Evolutionary conservation across 208 protist species (phyloP).

Genomic region (Crithidia sp.): DNA sequence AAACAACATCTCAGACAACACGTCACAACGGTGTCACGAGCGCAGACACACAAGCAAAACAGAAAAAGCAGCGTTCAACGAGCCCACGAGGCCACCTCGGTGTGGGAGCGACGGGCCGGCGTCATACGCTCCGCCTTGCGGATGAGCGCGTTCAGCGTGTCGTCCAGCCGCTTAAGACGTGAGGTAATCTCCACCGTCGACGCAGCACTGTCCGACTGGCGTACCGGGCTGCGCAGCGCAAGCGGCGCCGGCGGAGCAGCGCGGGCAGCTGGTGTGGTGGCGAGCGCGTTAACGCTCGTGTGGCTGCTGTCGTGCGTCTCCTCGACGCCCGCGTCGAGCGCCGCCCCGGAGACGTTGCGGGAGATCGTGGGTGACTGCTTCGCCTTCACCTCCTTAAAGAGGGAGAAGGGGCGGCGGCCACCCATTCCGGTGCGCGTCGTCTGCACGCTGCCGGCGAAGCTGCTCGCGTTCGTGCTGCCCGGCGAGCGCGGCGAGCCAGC

Average conservation of each 20-base stretch:
- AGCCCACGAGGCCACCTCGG: constrained; percentile 33
- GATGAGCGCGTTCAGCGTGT: constrained; percentile 35
- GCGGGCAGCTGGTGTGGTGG: background rate
- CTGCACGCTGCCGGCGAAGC: constrained; percentile 17
- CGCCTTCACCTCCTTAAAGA: constrained; percentile 47
- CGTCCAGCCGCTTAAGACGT: constrained; percentile 31
- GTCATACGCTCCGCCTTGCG: constrained; percentile 39
- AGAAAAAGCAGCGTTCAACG: too few relatives aligned
- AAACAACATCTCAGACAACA: too few relatives aligned
- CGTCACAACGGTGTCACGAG: too few relatives aligned
- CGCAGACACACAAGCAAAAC: too few relatives aligned
- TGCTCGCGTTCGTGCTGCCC: constrained; percentile 10
- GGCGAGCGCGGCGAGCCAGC: constrained; percentile 29
- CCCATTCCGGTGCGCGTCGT: background rate
- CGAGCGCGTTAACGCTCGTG: constrained; percentile 1
- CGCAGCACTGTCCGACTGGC: background rate
- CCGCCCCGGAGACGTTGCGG: background rate
- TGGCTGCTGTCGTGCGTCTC: constrained; percentile 7
- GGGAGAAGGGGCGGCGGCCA: constrained; percentile 44
- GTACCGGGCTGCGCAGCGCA: constrained; percentile 11
- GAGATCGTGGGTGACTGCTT: constrained; percentile 33
- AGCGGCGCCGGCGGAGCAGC: constrained; percentile 15
- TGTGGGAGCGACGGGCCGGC: constrained; percentile 8
- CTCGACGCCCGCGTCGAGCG: background rate
- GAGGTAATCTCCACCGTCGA: constrained; percentile 19